phyloP scores from a whole-genome alignment of 257 asterid genomes.

The Scutellaria galericulata region DNA sequence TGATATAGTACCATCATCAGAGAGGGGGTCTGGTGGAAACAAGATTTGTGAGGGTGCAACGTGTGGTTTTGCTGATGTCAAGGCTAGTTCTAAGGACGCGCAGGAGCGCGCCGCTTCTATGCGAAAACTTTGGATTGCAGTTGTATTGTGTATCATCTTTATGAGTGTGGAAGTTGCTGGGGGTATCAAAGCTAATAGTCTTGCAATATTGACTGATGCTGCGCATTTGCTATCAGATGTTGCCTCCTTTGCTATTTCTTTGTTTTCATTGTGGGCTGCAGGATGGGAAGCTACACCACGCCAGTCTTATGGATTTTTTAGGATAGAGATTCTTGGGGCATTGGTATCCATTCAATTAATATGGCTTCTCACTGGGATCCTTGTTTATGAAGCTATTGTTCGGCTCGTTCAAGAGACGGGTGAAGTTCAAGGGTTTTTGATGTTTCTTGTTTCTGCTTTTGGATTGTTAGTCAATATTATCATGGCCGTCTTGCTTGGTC shows the following conservation, averaged over 20 bases:
- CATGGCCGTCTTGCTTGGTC: slow-evolving; percentile 86
- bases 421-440: slow-evolving; percentile 81
- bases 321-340: slow-evolving; percentile 90
- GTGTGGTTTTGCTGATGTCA: slow-evolving; percentile 80
- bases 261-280: slow-evolving; percentile 91
- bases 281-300: slow-evolving; percentile 98
- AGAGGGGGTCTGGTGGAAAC: slow-evolving; percentile 48
- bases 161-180: slow-evolving; percentile 88
- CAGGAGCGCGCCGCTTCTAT: slow-evolving; percentile 78
- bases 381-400: slow-evolving; percentile 86
- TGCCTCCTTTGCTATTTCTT: slow-evolving; percentile 89
- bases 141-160: slow-evolving; percentile 67
- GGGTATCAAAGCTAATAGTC: slow-evolving; percentile 89
- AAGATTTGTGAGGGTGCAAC: slow-evolving; percentile 76
- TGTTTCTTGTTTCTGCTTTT: slow-evolving; percentile 84
- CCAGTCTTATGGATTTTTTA: slow-evolving; percentile 86
- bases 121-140: slow-evolving; percentile 73
- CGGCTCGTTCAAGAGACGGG: slow-evolving; percentile 64
- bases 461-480: slow-evolving; percentile 77
- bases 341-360: slow-evolving; percentile 87
- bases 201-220: slow-evolving; percentile 84
- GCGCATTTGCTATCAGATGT: slow-evolving; percentile 93
- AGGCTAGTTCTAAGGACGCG: slow-evolving; percentile 62
- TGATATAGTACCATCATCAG: slow-evolving; percentile 41
- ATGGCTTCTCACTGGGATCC: slow-evolving; percentile 96